Evolutionary conservation across 2,329 filamentous ascomycete species (phyloP).

Genomic region (Fusarium globosum): DNA sequence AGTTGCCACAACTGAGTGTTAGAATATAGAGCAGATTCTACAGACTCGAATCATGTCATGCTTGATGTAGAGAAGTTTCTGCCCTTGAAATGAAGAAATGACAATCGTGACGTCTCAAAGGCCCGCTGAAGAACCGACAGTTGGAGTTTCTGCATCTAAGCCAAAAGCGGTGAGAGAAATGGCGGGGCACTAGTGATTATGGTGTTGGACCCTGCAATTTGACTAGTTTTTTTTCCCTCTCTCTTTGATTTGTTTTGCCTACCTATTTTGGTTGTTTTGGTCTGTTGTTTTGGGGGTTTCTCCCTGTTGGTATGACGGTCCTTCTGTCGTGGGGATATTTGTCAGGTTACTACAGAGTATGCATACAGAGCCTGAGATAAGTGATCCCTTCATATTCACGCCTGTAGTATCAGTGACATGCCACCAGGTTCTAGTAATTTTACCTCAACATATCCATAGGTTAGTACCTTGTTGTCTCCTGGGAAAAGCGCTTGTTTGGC

Average conservation of each 20-base stretch:
- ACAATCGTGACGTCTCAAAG: background rate
- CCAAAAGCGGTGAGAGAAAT: conserved; percentile 38
- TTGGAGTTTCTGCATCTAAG: conserved; percentile 29
- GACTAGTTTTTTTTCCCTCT: conserved; percentile 22
- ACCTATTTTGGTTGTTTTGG: conserved; percentile 3
- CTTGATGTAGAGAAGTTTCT: background rate
- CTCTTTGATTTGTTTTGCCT: conserved; percentile 18
- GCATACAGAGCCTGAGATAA: background rate
- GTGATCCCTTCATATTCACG: background rate
- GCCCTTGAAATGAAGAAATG: conserved; percentile 2
- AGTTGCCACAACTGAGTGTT: background rate
- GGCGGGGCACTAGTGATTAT: conserved; percentile 25
- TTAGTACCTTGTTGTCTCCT: conserved; percentile 1
- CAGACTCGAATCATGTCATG: background rate
- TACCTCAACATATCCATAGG: background rate
- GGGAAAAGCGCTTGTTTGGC: conserved; percentile 19
- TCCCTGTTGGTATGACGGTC: background rate
- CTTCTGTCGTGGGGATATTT: background rate
- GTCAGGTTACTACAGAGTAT: background rate
- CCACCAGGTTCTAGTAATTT: conserved; percentile 1
- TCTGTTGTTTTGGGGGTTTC: background rate
- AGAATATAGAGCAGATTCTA: no score
- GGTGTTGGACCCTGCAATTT: conserved; percentile 42
- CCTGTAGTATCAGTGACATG: conserved; percentile 1
- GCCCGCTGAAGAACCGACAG: background rate